Base-by-base conservation (phyloP, 1,284 basidiomycete genomes). In the Ceratobasidium sp. region DNA sequence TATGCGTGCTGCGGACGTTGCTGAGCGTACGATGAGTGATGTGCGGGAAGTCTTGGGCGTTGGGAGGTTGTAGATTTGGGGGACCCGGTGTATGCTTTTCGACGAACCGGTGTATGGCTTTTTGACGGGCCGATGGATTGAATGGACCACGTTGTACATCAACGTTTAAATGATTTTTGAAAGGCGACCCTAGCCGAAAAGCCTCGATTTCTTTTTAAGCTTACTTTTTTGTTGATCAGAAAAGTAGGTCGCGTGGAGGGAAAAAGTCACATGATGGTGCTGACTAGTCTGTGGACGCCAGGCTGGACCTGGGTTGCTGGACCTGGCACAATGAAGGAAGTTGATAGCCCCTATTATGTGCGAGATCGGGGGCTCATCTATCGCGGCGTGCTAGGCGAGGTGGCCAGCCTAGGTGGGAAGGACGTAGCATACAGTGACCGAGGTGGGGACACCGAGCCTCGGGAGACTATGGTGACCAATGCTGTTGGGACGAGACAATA, bases 1-100 rank as follows among this genome's bases (percentile, higher is more conserved):
- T 8, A 81, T 82, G 55, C 87, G 83, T 75, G 95, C 96, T 0
- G 83, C 84, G 74, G 84, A 83, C 69, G 80, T 82, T 6, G 92
- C 94, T 0, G 81, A 83, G 32, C 77, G 76, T 64, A 94, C 91
- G 1, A 87, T 97, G 85, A 16, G 34, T 9, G 34, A 28, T 14
- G 62, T 67, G 62, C 12, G 62, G 21, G 62, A 67, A 26, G 50
- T 67, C 8, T 36, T 67, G 50, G 62, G 62, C 4, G 62, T 67
- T 55, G 62, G 62, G n/a, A 26, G 62, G 50, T 43, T 67, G 32
- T 67, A 39, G n/a, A n/a, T 57, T 32, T n/a, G 5, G 9, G 53
- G 53, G 28, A 30, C 10, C 34, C 53, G 32, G 55, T 58, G 36
- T 34, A 58, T 58, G 55, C 55, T 58, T 58, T 58, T 58, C 55